Evolutionary conservation across 805 yeast genomes (phyloP).

Genomic region (Metschnikowia aberdeeniae): DNA sequence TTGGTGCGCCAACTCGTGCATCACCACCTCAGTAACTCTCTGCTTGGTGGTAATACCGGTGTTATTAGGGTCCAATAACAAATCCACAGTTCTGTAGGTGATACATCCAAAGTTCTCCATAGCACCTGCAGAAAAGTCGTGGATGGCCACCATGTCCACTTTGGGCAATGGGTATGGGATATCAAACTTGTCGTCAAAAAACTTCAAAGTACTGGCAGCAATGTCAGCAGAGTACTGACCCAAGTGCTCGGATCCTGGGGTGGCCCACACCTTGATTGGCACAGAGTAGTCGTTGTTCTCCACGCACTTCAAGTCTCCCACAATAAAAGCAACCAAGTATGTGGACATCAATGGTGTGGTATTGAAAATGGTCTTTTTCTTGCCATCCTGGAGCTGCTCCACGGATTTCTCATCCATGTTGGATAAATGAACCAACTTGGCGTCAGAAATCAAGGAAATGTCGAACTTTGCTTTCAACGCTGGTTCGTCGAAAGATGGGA

Average conservation of each 20-base stretch:
- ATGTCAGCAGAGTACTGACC: slow-evolving; percentile 71
- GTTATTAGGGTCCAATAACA: slow-evolving; percentile 66
- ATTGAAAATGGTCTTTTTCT: slow-evolving; percentile 59
- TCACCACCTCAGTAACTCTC: slow-evolving; percentile 81
- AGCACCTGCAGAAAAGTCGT: slow-evolving; percentile 82
- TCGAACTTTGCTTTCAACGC: slow-evolving; percentile 72
- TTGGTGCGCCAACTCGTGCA: slow-evolving; percentile 88
- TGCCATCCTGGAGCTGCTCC: slow-evolving; percentile 36
- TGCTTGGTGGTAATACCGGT: slow-evolving; percentile 62
- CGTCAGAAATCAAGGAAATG: slow-evolving; percentile 55
- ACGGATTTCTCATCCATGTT: slow-evolving; percentile 64
- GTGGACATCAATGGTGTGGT: slow-evolving; percentile 82
- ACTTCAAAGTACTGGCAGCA: slow-evolving; percentile 70
- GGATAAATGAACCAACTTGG: slow-evolving; percentile 55
- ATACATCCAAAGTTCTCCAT: slow-evolving; percentile 86
- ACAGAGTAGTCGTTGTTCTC: slow-evolving; percentile 63
- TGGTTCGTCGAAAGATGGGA: slow-evolving; percentile 86
- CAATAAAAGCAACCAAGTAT: slow-evolving; percentile 79
- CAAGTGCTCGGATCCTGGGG: slow-evolving; percentile 69
- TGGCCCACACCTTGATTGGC: slow-evolving; percentile 77
- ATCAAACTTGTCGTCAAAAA: slow-evolving; percentile 69
- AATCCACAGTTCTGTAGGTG: slow-evolving; percentile 74
- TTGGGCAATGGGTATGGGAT: slow-evolving; percentile 78
- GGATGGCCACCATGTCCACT: slow-evolving; percentile 77
- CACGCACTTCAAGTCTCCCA: slow-evolving; percentile 73